Conservation (phyloP, 1,139 yeast genomes). For the Yueomyces sp. region DNA sequence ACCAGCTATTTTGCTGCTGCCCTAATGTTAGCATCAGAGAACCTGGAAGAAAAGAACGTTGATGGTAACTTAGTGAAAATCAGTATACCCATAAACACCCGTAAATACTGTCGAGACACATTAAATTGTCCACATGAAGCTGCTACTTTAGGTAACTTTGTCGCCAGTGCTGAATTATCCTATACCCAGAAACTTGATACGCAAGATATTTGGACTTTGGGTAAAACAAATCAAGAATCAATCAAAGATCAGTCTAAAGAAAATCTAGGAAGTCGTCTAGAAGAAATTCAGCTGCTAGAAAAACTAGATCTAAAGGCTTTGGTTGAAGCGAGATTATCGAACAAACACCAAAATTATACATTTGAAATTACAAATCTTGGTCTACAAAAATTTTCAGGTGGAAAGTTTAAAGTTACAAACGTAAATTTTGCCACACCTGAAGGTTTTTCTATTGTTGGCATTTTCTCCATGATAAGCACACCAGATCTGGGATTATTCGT, state of each 20-base stretch:
- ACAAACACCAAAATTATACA: slow-evolving; percentile 13
- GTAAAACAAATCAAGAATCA: slow-evolving; percentile 5
- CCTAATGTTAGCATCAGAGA: slow-evolving; percentile 6
- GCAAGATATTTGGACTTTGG: slow-evolving; percentile 10
- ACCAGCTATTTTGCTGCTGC: slow-evolving; percentile 14
- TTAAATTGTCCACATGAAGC: slow-evolving; percentile 5
- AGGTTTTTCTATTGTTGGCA: slow-evolving; percentile 13
- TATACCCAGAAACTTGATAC: slow-evolving; percentile 2
- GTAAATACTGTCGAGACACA: slow-evolving; percentile 7
- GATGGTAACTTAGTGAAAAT: slow-evolving; percentile 12
- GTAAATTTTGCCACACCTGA: slow-evolving; percentile 21
- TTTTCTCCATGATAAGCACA: slow-evolving; percentile 15
- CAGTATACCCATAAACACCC: slow-evolving; percentile 18
- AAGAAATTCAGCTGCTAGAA: neutral
- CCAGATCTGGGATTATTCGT: slow-evolving; percentile 16
- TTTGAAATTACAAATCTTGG: slow-evolving; percentile 24
- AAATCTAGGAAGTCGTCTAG: neutral
- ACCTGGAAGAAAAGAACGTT: slow-evolving; percentile 1
- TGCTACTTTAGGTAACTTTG: slow-evolving; percentile 14
- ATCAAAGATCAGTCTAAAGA: slow-evolving; percentile 4
- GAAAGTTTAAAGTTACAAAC: slow-evolving; percentile 11
- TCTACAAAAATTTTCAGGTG: slow-evolving; percentile 9
- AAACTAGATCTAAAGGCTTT: neutral
- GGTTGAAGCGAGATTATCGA: neutral
- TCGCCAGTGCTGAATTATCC: slow-evolving; percentile 9